Percentiles rank a stretch among this genome's conserved stretches.
phyloP scores from a whole-genome alignment of 1,284 basidiomycete genomes.

The Ustilago vetiveriae region DNA sequence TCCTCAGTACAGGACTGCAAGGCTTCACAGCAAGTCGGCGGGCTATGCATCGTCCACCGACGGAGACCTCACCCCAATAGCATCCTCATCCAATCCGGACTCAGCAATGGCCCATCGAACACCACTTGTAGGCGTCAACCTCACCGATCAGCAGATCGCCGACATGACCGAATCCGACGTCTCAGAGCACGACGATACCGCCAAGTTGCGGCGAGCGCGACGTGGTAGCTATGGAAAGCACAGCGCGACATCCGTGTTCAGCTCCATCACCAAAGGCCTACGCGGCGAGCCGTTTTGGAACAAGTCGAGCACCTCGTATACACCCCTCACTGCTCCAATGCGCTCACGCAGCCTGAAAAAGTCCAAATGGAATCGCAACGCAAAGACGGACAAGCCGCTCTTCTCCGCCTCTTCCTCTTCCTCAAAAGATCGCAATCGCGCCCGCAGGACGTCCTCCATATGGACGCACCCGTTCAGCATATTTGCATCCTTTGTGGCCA shows the following conservation, averaged over 20 bases:
- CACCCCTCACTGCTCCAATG: conserved; percentile 12
- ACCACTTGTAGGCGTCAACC: conserved; percentile 42
- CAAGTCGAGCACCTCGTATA: conserved; percentile 24
- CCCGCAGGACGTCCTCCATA: conserved; percentile 17
- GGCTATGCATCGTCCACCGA: conserved; percentile 55
- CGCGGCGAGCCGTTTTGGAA: conserved; percentile 39
- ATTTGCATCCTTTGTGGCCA: conserved; percentile 35
- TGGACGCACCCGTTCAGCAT: conserved; percentile 39
- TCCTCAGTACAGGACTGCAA: conserved; percentile 16
- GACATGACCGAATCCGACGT: conserved; percentile 54
- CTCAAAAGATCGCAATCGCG: conserved; percentile 25
- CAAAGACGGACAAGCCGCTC: conserved; percentile 36
- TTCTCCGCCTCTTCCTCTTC: conserved; percentile 23
- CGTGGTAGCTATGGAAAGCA: conserved; percentile 19
- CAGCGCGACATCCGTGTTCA: conserved; percentile 23
- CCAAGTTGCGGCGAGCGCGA: conserved; percentile 27
- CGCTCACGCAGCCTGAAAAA: conserved; percentile 39
- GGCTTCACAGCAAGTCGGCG: conserved; percentile 17
- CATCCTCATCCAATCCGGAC: conserved; percentile 25
- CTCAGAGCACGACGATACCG: conserved; percentile 49
- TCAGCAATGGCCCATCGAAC: conserved; percentile 14
- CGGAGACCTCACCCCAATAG: conserved; percentile 40
- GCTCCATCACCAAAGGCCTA: conserved; percentile 37
- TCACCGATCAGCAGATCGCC: conserved; percentile 36
- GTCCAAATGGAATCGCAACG: conserved; percentile 39